These are phyloP conservation scores for Lasiosphaeria miniovina DNA, from an alignment of 495 filamentous ascomycete genomes.

Conservation along the genomic window DNA sequence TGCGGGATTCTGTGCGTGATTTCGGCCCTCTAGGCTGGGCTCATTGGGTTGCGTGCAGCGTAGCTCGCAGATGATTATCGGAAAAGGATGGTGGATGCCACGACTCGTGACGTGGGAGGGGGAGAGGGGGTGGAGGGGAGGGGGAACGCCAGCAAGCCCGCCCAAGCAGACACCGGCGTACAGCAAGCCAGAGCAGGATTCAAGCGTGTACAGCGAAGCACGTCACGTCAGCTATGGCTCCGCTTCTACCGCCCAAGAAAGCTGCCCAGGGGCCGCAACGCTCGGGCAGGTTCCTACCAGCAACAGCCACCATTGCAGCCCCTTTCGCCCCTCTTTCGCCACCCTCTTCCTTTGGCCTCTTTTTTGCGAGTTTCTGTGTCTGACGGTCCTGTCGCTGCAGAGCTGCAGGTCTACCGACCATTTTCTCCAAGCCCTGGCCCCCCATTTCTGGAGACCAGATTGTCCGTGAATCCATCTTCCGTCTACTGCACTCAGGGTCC, in stretches of 20 bases:
- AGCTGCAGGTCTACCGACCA: neutral
- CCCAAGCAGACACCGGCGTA: conserved; percentile 4
- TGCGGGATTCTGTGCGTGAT: conserved; percentile 11
- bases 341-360: neutral
- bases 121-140: conserved; percentile 12
- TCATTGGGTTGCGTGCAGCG: conserved; percentile 17
- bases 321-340: neutral
- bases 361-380: neutral
- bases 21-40: neutral
- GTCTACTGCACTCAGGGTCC: too few species aligned
- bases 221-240: conserved; percentile 13
- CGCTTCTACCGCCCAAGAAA: neutral
- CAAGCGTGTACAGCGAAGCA: conserved; percentile 16
- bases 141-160: conserved; percentile 2
- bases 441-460: too few species aligned
- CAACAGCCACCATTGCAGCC: neutral
- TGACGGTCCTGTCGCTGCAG: neutral
- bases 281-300: neutral
- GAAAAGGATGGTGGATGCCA: conserved; percentile 10
- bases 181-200: conserved; percentile 3
- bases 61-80: conserved; percentile 28
- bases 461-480: too few species aligned
- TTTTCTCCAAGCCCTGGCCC: too few species aligned
- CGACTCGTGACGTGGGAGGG: conserved; percentile 18
- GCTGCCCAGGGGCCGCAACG: neutral